Conservation (phyloP, 2,329 filamentous ascomycete genomes). For the Neonectria hederae region DNA sequence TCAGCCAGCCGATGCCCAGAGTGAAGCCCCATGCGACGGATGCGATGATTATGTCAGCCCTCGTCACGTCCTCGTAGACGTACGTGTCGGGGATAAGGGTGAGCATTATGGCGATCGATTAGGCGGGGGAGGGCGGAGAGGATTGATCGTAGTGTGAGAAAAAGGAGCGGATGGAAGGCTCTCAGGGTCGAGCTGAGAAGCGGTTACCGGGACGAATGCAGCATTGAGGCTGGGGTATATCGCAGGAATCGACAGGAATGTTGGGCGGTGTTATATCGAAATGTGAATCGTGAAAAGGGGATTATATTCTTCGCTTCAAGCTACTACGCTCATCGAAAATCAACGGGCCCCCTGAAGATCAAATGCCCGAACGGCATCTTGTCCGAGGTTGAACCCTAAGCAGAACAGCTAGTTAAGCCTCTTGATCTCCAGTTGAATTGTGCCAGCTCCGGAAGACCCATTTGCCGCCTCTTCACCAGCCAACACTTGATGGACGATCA, state of each 20-base stretch:
- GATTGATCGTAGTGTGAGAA: background rate
- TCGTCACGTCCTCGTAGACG: conserved; percentile 16
- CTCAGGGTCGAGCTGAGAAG: background rate
- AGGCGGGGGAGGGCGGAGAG: too few relatives aligned
- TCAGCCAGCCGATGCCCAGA: conserved; percentile 50
- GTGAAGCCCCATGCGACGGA: conserved; percentile 49
- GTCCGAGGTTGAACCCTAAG: background rate
- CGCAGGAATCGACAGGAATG: background rate
- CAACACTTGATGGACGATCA: background rate
- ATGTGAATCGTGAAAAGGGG: background rate
- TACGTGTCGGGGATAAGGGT: conserved; percentile 13
- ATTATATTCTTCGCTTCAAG: background rate
- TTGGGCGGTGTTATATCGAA: background rate
- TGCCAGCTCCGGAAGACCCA: background rate
- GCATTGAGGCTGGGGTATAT: background rate
- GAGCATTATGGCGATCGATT: background rate
- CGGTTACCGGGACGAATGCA: background rate
- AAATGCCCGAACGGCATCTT: background rate
- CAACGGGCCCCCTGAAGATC: background rate
- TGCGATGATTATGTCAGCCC: conserved; percentile 31
- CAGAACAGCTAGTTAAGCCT: background rate
- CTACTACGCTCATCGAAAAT: background rate
- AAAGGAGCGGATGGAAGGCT: background rate
- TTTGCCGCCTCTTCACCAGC: background rate
- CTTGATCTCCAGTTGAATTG: background rate